Evolutionary conservation across 495 filamentous ascomycete genomes (phyloP), one percentile per base, ranked within the genome.

Genomic region (Astrothelium subdiscretum): DNA sequence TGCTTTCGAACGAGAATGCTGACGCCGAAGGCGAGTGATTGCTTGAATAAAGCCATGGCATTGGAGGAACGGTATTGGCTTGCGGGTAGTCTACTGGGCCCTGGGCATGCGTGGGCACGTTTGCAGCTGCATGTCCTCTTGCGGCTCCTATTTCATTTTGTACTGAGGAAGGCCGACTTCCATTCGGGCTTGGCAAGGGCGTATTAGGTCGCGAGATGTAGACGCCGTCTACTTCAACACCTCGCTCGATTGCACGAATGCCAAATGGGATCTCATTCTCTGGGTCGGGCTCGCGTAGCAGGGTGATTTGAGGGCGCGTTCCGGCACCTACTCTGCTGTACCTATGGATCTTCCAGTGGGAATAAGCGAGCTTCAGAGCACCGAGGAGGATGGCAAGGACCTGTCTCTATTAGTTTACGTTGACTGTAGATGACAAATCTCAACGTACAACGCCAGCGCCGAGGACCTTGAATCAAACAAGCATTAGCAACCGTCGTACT

Each of bases 201-300:
- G 86, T 87, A 35, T 80, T 83, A 13, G 80, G 77, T 32, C 81
- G 76, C 15, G 89, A 92, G 27, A 91, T 87, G 85, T 90, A 96
- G 58, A 97, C 91, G 5, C 91, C 94, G 64, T 95, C 89, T 13
- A 95, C 83, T 68, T 90, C 83, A 26, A 96, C 79, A 13, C 91
- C 92, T 65, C 82, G 88, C 69, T 98, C 88, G 31, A 98, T 80
- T 18, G 92, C 92, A 67, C 88, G 85, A 32, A 95, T 85, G 27
- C 94, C 94, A 68, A 97, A 98, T 2, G 90, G 92, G 54, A 95
- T 81, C 15, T 89, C 85, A 60, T 83, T 78, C 74, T 74, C 67
- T 13, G 67, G 58, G 2, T 38, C 58, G 8, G 59, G 57, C 13
- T 40, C n/a, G 24, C 65, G 22, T 48, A 65, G 65, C 52, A 62